Conservation (phyloP, 352 stramenopile species). For the Globisporangium irregulare region DNA sequence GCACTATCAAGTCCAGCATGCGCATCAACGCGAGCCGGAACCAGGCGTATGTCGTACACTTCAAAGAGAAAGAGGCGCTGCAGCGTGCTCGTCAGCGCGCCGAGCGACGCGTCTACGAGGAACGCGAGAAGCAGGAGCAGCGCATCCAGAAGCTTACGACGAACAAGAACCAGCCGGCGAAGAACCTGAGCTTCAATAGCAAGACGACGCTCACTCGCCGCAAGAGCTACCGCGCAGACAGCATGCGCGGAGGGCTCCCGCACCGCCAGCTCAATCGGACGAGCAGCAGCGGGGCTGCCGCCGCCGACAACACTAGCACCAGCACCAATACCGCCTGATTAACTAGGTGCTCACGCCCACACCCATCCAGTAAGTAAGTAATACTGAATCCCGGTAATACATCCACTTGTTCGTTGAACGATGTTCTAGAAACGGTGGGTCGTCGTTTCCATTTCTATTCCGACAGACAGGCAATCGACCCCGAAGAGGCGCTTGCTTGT, state of each 20-base stretch:
- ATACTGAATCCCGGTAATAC: background rate
- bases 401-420: background rate
- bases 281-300: conserved; percentile 14
- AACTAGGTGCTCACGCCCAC: background rate
- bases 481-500: conserved; percentile 2
- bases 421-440: background rate
- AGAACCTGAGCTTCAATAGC: conserved; percentile 37
- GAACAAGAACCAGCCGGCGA: conserved; percentile 28
- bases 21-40: conserved; percentile 71
- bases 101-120: conserved; percentile 64
- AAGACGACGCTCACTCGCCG: conserved; percentile 40
- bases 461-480: background rate
- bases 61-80: conserved; percentile 56
- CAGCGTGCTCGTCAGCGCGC: conserved; percentile 47
- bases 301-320: conserved; percentile 3
- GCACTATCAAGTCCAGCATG: conserved; percentile 69
- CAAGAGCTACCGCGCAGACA: conserved; percentile 52
- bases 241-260: conserved; percentile 33
- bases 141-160: conserved; percentile 46
- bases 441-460: conserved; percentile 5
- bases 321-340: conserved; percentile 21
- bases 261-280: conserved; percentile 29
- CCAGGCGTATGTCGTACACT: conserved; percentile 66
- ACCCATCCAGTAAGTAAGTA: background rate
- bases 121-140: conserved; percentile 62